These are phyloP conservation scores for Chaetomium fimeti DNA, from an alignment of 495 filamentous ascomycete genomes.

Conservation along the genomic window DNA sequence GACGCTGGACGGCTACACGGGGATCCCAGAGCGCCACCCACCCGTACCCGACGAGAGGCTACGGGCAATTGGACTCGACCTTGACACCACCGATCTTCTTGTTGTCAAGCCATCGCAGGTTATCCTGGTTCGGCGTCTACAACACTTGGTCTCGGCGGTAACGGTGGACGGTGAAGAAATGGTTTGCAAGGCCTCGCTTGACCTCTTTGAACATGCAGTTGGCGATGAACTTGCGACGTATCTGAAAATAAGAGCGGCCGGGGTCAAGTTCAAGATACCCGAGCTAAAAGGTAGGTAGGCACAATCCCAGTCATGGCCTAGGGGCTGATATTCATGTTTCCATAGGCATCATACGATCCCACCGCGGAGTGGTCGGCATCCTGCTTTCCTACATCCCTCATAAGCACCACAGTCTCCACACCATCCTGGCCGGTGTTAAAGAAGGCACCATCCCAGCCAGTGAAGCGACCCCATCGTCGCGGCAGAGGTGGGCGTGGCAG, in stretches of 20 bases:
- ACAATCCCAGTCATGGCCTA: not conserved
- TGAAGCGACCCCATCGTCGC: constrained; percentile 1
- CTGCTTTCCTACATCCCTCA: constrained; percentile 12
- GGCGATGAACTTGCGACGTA: constrained; percentile 7
- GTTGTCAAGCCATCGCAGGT: not conserved
- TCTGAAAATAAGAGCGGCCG: constrained; percentile 9
- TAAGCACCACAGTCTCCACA: constrained; percentile 8
- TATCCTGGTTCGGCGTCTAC: constrained; percentile 1
- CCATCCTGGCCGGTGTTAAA: not conserved
- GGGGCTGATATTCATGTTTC: not conserved
- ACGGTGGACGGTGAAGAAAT: constrained; percentile 5
- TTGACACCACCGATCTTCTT: not conserved
- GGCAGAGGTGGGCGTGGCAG: constrained; percentile 8
- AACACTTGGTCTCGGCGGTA: not conserved
- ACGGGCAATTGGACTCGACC: constrained; percentile 1
- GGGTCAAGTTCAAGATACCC: constrained; percentile 3
- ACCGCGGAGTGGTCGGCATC: constrained; percentile 9
- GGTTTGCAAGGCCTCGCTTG: constrained; percentile 7
- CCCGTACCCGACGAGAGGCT: not conserved
- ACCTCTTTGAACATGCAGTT: not conserved
- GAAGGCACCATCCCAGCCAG: not conserved
- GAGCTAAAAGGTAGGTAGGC: constrained; percentile 5
- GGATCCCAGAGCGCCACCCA: constrained; percentile 4
- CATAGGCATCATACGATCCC: not conserved
- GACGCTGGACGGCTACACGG: not conserved